phyloP scores from a whole-genome alignment of 2,329 filamentous ascomycete genomes.

The Colletotrichum cuscutae region DNA sequence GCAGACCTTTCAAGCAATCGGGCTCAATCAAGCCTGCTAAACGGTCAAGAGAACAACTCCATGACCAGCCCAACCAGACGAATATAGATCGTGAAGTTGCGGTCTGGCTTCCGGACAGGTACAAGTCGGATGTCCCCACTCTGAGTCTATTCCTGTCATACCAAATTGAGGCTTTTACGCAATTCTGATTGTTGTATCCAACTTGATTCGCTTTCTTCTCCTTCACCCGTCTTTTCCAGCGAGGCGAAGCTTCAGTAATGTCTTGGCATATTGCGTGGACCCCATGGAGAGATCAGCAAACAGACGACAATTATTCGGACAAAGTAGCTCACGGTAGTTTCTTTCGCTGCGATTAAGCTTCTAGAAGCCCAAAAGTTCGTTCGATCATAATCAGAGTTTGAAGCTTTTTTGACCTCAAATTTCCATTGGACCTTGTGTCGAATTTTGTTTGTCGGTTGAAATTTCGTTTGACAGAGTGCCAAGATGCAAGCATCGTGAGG shows the following conservation, averaged over 20 bases:
- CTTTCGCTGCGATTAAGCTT: background rate
- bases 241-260: conserved; percentile 5
- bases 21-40: background rate
- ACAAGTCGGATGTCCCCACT: background rate
- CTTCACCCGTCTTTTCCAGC: background rate
- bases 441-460: background rate
- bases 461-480: background rate
- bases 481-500: conserved; percentile 4
- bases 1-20: background rate
- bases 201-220: background rate
- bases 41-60: background rate
- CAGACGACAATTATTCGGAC: background rate
- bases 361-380: background rate
- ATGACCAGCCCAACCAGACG: background rate
- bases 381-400: background rate
- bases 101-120: background rate
- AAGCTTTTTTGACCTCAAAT: background rate
- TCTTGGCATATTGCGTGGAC: conserved; percentile 16
- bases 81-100: background rate
- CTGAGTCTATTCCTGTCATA: background rate
- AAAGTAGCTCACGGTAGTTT: background rate
- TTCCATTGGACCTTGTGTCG: background rate
- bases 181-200: background rate
- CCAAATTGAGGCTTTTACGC: background rate
- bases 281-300: conserved; percentile 6